These are phyloP conservation scores for Candida tibetensis DNA, from an alignment of 805 yeast genomes.

Conservation along the genomic window DNA sequence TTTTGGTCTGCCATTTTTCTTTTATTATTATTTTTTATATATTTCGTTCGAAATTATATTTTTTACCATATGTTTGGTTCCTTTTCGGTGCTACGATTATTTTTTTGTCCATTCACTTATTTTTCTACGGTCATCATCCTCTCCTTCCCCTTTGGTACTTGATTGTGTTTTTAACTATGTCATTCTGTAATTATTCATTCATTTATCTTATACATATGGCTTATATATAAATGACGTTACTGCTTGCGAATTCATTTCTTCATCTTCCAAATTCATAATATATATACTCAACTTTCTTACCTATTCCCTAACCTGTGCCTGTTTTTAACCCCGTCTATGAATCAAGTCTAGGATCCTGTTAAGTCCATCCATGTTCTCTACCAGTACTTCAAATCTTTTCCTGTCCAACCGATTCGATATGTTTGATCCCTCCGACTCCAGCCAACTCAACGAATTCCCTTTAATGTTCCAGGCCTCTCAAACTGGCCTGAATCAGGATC, in stretches of 20 bases:
- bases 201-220: not conserved
- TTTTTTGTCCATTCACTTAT: too few species aligned
- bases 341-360: not conserved
- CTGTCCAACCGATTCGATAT: constrained; percentile 14
- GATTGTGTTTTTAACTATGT: not conserved
- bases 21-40: too few species aligned
- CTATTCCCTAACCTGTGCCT: not conserved
- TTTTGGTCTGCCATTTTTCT: too few species aligned
- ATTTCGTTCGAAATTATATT: too few species aligned
- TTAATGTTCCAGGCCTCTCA: not conserved
- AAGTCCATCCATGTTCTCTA: constrained; percentile 12
- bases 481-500: not conserved
- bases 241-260: constrained; percentile 1
- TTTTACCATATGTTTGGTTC: too few species aligned
- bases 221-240: constrained; percentile 3
- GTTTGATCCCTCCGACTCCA: constrained; percentile 17
- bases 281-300: constrained; percentile 2
- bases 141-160: too few species aligned
- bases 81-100: too few species aligned
- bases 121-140: too few species aligned
- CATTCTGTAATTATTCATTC: constrained; percentile 1
- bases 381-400: constrained; percentile 8
- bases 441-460: constrained; percentile 13
- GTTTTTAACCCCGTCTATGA: not conserved
- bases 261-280: not conserved